Evolutionary conservation across 371 early-diverging fungal species (phyloP), one percentile per base, ranked within the genome.

Genomic region (Basidiobolus meristosporus): DNA sequence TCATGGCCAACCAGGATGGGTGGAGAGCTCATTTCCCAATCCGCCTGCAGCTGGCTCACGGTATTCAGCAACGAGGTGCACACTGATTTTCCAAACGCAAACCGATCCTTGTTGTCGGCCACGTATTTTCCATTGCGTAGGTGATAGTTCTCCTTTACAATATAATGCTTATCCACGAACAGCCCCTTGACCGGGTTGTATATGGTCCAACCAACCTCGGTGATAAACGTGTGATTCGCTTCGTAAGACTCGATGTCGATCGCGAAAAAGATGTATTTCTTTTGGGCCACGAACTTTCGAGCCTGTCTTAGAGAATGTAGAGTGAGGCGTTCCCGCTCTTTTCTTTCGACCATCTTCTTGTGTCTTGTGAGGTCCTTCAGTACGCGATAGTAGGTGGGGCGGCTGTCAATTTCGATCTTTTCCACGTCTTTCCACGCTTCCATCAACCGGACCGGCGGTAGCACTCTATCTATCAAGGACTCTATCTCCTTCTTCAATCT

Each of bases 181-280:
- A 38, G 42, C 17, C 63, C 43, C 5, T 35, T 44, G 2, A 46
- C 44, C 0, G 65, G 51, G 32, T 74, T 70, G 41, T 61, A 73
- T 32, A 73, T 57, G 1, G 59, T 62, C 78, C 78, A 77, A 2
- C 78, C 78, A 37, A 77, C 59, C 42, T 77, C 78, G 10, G 70
- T 54, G 11, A 75, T 44, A 36, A 57, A 51, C 19, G 59, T 52
- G 15, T 76, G 73, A 33, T 77, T 64, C 11, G 35, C 23, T 43
- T 77, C 78, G 34, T 57, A 74, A 1, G 73, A 70, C 53, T 77
- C 78, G 38, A 75, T 62, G 48, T 77, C 78, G 0, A 77, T 54
- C 11, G 65, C 55, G 18, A 68, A 39, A 48, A 75, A 67, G 36
- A 46, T 35, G 22, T 46, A 40, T 41, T 34, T 41, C n/a, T n/a